phyloP scores from a whole-genome alignment of 2,329 filamentous ascomycete species.

The Ophiostoma montium region DNA sequence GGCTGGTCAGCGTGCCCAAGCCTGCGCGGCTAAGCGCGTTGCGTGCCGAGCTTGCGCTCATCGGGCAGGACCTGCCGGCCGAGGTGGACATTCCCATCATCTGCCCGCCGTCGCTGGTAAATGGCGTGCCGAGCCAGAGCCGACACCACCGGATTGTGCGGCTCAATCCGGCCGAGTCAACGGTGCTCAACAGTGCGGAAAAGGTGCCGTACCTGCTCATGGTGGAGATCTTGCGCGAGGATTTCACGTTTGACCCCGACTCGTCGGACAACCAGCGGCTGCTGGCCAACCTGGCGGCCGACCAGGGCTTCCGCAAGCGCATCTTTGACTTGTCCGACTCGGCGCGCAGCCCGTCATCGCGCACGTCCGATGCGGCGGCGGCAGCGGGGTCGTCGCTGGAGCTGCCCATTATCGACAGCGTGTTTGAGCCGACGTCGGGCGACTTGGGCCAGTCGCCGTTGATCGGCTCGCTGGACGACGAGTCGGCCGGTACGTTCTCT shows the following conservation, averaged over 20 bases:
- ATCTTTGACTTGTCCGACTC: slow-evolving; percentile 59
- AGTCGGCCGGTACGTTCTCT: slow-evolving; percentile 6
- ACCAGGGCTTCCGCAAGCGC: slow-evolving; percentile 41
- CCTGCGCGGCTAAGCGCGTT: slow-evolving; percentile 67
- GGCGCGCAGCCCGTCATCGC: slow-evolving; percentile 25
- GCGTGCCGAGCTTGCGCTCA: slow-evolving; percentile 65
- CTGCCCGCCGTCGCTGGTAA: slow-evolving; percentile 58
- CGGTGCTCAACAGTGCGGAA: slow-evolving; percentile 74
- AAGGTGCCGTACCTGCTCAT: slow-evolving; percentile 76
- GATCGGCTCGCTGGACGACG: slow-evolving; percentile 42
- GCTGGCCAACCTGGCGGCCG: slow-evolving; percentile 40
- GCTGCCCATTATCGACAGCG: slow-evolving; percentile 45
- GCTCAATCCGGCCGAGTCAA: slow-evolving; percentile 70
- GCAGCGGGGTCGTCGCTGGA: slow-evolving; percentile 21
- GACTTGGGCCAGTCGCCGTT: slow-evolving; percentile 63
- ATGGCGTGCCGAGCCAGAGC: slow-evolving; percentile 61
- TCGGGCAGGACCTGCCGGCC: slow-evolving; percentile 66
- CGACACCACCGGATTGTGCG: slow-evolving; percentile 72
- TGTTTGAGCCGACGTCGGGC: slow-evolving; percentile 69
- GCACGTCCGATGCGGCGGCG: slow-evolving; percentile 6
- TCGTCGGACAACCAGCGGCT: slow-evolving; percentile 58
- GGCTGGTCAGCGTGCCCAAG: slow-evolving; percentile 71
- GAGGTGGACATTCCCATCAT: slow-evolving; percentile 76
- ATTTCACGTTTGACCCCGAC: slow-evolving; percentile 70
- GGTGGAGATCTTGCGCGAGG: slow-evolving; percentile 68